Base-by-base conservation (phyloP, 768 basidiomycete species). In the Cytidiella melzeri region DNA sequence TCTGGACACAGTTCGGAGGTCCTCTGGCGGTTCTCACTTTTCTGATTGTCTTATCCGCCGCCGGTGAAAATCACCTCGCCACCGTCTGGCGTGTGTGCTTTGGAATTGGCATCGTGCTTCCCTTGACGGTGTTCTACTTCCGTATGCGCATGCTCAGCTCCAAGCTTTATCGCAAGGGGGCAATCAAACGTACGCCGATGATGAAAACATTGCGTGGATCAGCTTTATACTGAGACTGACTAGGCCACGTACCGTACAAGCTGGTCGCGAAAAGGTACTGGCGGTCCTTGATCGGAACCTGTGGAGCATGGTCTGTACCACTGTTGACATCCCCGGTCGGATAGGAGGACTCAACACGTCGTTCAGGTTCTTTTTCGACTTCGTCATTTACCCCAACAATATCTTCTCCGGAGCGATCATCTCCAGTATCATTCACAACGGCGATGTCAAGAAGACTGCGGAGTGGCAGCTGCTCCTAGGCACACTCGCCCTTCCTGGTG, bases 121-220 rank as follows among this genome's bases (percentile, higher is more conserved):
- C 86, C 15, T 60, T 87, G 43, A 75, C 75, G 2, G 86, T 90
- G 21, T 79, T 90, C 62, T 71, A 78, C 62, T 86, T 84, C 68
- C 83, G 86, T 47, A 63, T 86, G 57, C 72, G 79, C 45, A 89
- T 88, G 84, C 61, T 87, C 55, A 84, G 77, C 57, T 76, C 83
- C 12, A 73, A 69, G 53, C 71, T 87, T 45, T 86, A 80, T 60
- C 71, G 75, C 38, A 72, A 79, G 50, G 74, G 77, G 23, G 84
- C 84, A 5, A 84, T 87, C 52, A 81, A 84, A 57, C 70, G 77
- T 80, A 59, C 61, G 71, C n/a, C n/a, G n/a, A n/a, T n/a, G n/a
- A n/a, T n/a, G 37, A 21, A 43, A 34, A 20, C 28, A n/a, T n/a
- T n/a, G n/a, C n/a, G n/a, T n/a, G n/a, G n/a, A n/a, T 34, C 24